Evolutionary conservation across 345 rosid species (phyloP).

Genomic region (Excoecaria agallocha): DNA sequence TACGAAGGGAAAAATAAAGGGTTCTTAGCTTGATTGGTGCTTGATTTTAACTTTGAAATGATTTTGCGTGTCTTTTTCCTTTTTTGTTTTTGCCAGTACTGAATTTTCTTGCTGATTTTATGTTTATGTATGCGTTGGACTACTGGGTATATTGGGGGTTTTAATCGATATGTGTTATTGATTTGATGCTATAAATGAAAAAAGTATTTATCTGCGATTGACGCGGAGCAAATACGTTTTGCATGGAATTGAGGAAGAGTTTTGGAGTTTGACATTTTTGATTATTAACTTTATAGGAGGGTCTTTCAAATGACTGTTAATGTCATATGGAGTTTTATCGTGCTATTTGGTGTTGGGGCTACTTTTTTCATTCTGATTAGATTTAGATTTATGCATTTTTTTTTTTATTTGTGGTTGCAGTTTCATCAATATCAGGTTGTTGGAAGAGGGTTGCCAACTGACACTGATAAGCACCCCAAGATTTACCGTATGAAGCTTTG

Average conservation of each 20-base stretch:
- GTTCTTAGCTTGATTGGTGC: background rate
- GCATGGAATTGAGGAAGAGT: background rate
- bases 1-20: too few species aligned
- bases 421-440: slow-evolving; percentile 68
- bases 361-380: too few species aligned
- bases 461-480: slow-evolving; percentile 52
- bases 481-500: slow-evolving; percentile 58
- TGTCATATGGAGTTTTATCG: background rate
- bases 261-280: background rate
- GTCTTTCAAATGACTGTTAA: background rate
- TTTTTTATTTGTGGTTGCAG: slow-evolving; percentile 29
- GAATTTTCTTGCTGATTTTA: too few species aligned
- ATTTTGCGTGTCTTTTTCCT: background rate
- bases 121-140: background rate
- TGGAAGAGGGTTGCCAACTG: slow-evolving; percentile 63
- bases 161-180: too few species aligned
- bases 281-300: background rate
- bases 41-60: too few species aligned
- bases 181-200: too few species aligned
- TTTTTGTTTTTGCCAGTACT: too few species aligned
- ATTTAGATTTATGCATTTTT: background rate
- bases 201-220: too few species aligned
- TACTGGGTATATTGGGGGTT: background rate
- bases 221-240: too few species aligned
- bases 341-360: background rate